A percentile compares a stretch with the other conserved stretches of the same genome.
Conservation (phyloP, 2,329 filamentous ascomycete genomes). For the Phoma sp. region DNA sequence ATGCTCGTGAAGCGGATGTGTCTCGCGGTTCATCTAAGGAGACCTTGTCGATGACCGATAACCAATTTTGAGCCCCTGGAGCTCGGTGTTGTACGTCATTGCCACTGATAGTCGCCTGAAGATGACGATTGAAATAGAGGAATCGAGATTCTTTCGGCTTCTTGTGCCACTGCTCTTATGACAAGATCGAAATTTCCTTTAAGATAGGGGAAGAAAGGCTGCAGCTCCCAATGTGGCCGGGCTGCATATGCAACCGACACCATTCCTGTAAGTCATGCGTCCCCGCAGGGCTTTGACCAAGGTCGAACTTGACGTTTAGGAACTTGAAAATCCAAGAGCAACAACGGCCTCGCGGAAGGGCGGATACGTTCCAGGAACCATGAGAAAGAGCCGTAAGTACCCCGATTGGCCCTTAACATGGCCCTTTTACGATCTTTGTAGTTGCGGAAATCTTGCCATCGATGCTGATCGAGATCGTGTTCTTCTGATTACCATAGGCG, state of each 20-base stretch:
- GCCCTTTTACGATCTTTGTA: no score
- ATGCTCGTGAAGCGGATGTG: slow-evolving; percentile 10
- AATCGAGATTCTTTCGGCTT: neutral
- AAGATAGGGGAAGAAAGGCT: neutral
- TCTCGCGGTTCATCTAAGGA: slow-evolving; percentile 2
- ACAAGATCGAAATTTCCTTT: neutral
- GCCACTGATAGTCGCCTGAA: no score
- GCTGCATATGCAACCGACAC: neutral
- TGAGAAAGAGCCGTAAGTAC: neutral
- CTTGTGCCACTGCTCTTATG: neutral
- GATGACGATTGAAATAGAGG: neutral
- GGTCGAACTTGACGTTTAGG: neutral
- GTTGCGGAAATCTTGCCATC: no score
- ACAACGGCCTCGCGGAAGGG: neutral
- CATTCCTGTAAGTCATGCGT: slow-evolving; percentile 8
- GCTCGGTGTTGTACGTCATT: neutral
- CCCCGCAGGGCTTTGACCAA: neutral
- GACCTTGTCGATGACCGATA: neutral
- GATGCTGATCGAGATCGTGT: no score
- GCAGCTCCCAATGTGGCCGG: neutral
- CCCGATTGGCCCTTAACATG: no score
- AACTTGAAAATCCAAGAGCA: slow-evolving; percentile 7
- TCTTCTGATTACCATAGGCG: no score
- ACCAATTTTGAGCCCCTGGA: neutral
- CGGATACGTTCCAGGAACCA: neutral